These are phyloP conservation scores for Fusarium proliferatum DNA, from an alignment of 2,329 filamentous ascomycete genomes.

Conservation along the genomic window DNA sequence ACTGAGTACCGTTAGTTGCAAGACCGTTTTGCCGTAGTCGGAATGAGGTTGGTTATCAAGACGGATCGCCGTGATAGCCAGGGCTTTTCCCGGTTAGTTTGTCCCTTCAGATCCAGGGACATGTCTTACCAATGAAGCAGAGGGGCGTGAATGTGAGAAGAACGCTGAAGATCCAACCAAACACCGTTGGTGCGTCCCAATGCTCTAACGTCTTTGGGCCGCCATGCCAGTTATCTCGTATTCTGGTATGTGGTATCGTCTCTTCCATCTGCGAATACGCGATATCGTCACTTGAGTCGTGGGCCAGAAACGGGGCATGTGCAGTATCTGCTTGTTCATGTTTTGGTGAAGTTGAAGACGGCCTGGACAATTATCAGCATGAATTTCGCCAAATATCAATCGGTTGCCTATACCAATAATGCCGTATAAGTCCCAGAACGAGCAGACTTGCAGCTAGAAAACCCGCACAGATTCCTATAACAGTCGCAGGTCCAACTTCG, in stretches of 20 bases:
- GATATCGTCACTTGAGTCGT: background rate
- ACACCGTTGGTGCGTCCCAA: background rate
- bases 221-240: background rate
- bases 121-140: background rate
- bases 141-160: background rate
- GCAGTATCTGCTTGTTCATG: background rate
- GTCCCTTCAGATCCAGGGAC: too few species aligned
- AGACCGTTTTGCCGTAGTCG: background rate
- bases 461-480: background rate
- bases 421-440: background rate
- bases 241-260: accelerated
- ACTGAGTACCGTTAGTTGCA: background rate
- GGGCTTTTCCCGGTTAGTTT: background rate
- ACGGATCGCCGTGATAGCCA: background rate
- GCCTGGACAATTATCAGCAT: background rate
- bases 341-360: background rate
- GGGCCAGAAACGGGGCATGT: background rate
- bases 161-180: background rate
- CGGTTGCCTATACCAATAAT: background rate
- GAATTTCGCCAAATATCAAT: accelerated
- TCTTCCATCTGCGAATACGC: background rate
- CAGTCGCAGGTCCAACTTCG: background rate
- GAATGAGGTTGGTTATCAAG: background rate
- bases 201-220: background rate
- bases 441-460: background rate